phyloP scores from a whole-genome alignment of 2,329 filamentous ascomycete genomes.

The Cercospora janseana region DNA sequence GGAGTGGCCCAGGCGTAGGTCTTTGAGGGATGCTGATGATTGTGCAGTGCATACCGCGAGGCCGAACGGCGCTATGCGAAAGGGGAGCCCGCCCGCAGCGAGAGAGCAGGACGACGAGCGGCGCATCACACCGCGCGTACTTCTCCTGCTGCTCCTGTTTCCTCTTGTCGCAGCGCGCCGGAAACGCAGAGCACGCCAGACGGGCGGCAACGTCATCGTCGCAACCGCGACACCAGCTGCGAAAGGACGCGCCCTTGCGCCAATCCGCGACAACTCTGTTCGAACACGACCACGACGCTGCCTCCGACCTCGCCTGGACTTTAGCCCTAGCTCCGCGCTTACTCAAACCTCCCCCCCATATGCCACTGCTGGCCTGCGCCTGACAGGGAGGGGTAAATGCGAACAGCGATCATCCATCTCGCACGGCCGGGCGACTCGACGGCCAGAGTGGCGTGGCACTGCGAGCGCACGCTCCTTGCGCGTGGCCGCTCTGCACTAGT shows the following conservation, averaged over 20 bases:
- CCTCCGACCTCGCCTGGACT: constrained; percentile 7
- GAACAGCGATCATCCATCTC: constrained; percentile 6
- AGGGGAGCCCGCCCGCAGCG: too few relatives aligned
- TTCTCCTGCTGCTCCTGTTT: too few relatives aligned
- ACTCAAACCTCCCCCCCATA: neutral
- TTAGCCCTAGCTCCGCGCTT: constrained; percentile 1
- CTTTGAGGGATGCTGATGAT: too few relatives aligned
- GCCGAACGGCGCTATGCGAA: neutral
- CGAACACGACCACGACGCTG: neutral
- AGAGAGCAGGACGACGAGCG: neutral
- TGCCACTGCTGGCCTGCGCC: neutral
- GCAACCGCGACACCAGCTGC: too few relatives aligned
- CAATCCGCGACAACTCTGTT: neutral
- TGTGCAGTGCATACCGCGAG: neutral
- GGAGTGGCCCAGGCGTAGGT: neutral
- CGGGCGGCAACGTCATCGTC: too few relatives aligned
- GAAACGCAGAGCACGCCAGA: too few relatives aligned
- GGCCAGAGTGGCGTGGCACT: too few relatives aligned
- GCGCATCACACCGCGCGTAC: neutral
- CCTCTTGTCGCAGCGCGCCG: too few relatives aligned
- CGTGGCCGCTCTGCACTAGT: too few relatives aligned
- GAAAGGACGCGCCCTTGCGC: too few relatives aligned
- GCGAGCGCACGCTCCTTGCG: too few relatives aligned
- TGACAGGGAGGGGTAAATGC: constrained; percentile 1
- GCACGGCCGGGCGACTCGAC: neutral